A percentile compares a stretch with the other conserved stretches of the same genome.
Evolutionary conservation across 345 rosid species (phyloP).

Genomic region (Brassica incana): DNA sequence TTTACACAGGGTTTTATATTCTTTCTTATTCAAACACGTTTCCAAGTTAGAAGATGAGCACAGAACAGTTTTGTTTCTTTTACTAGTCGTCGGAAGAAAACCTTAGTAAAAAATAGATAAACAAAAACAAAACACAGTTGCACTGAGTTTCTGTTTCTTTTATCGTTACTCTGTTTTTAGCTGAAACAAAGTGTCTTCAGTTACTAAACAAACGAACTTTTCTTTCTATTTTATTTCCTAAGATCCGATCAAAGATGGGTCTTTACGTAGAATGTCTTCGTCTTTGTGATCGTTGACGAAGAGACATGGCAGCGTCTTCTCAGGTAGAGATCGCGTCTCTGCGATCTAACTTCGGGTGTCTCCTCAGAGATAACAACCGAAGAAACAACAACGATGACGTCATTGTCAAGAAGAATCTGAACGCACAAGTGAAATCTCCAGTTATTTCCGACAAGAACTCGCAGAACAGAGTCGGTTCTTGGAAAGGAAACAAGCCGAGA

Average conservation of each 20-base stretch:
- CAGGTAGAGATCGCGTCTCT: constrained; percentile 57
- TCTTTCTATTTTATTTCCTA: neutral
- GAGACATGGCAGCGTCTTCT: constrained; percentile 58
- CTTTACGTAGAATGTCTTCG: constrained; percentile 6
- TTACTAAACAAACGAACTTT: too few species aligned
- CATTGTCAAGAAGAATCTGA: constrained; percentile 49
- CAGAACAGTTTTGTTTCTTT: neutral
- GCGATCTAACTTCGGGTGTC: constrained; percentile 54
- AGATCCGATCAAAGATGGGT: constrained; percentile 23
- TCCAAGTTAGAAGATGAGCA: neutral
- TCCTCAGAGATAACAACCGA: constrained; percentile 59
- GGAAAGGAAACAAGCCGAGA: neutral
- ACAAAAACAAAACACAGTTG: neutral
- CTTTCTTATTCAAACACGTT: neutral
- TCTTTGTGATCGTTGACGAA: constrained; percentile 5
- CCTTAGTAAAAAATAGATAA: neutral
- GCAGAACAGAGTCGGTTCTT: neutral
- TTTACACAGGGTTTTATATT: neutral
- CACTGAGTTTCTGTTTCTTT: neutral
- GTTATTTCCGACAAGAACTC: neutral
- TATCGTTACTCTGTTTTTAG: neutral
- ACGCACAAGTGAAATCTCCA: too few species aligned
- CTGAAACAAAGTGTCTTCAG: constrained; percentile 19
- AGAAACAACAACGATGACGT: constrained; percentile 18
- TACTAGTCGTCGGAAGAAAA: neutral